These are phyloP conservation scores for Seiridium unicorne DNA, from an alignment of 2,329 filamentous ascomycete species.

Conservation along the genomic window DNA sequence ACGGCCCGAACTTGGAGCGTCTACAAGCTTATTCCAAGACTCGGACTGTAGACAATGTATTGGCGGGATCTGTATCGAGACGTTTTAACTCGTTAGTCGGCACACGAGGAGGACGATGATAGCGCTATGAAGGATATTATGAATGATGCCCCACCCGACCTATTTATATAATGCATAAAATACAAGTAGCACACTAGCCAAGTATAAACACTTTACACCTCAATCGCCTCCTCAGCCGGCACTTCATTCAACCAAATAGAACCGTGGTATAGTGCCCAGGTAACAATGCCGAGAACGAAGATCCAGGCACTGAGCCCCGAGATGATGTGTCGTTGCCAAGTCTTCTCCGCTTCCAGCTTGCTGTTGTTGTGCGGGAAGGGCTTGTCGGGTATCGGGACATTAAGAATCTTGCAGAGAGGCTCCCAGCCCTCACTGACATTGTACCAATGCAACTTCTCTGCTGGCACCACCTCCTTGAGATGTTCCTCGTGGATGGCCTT, in stretches of 20 bases:
- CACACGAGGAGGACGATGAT: background rate
- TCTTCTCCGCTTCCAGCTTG: conserved; percentile 24
- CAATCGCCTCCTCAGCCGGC: background rate
- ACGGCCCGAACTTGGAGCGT: background rate
- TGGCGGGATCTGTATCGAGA: too few relatives aligned
- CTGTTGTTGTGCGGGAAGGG: conserved; percentile 35
- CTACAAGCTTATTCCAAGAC: too few relatives aligned
- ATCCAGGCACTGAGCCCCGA: conserved; percentile 25
- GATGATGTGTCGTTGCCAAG: conserved; percentile 23
- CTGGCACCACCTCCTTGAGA: conserved; percentile 29
- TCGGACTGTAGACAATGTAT: too few relatives aligned
- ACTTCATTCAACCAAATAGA: background rate
- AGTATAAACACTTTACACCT: background rate
- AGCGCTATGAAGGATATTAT: conserved; percentile 4
- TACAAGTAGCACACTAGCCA: background rate
- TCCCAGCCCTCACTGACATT: conserved; percentile 21
- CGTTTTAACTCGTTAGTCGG: too few relatives aligned
- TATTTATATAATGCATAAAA: conserved; percentile 2
- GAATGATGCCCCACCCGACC: background rate
- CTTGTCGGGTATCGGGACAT: conserved; percentile 17
- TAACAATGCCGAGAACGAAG: conserved; percentile 21
- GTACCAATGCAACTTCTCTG: conserved; percentile 32
- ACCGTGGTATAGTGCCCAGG: conserved; percentile 14
- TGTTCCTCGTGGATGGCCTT: conserved; percentile 28
- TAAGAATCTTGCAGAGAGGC: conserved; percentile 8